phyloP scores from a whole-genome alignment of 179 eudicot genomes.

The Camellia oleifera region DNA sequence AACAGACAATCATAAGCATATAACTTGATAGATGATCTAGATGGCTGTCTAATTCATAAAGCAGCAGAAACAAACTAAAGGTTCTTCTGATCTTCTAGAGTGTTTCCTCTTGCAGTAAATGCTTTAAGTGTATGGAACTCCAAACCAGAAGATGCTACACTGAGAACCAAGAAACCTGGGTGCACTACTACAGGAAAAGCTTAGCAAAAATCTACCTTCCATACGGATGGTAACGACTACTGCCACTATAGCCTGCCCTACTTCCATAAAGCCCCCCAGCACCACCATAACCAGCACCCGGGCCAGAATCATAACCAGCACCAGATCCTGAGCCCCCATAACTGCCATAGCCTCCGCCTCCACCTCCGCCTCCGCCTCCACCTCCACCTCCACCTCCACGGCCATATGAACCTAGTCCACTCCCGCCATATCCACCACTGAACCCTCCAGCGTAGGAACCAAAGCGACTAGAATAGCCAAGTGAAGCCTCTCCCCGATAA shows the following conservation, averaged over 20 bases:
- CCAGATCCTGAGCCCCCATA: conserved; percentile 56
- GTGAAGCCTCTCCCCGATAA: conserved; percentile 54
- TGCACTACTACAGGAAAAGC: conserved; percentile 27
- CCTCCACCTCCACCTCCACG: conserved; percentile 34
- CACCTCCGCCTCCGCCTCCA: background rate
- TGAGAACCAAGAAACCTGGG: conserved; percentile 21
- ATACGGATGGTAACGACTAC: conserved; percentile 85
- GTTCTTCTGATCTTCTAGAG: conserved; percentile 33
- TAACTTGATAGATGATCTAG: conserved; percentile 16
- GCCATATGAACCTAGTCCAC: conserved; percentile 57
- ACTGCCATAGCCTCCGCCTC: conserved; percentile 37
- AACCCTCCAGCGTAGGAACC: conserved; percentile 59
- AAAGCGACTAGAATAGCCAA: conserved; percentile 67
- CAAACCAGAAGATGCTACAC: conserved; percentile 18
- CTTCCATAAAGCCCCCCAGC: conserved; percentile 65
- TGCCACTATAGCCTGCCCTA: conserved; percentile 83
- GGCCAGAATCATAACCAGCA: conserved; percentile 56
- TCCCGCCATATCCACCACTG: conserved; percentile 57
- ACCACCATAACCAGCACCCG: conserved; percentile 55
- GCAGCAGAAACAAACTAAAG: conserved; percentile 19
- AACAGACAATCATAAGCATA: conserved; percentile 4
- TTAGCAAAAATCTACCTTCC: conserved; percentile 49
- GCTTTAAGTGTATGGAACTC: conserved; percentile 20
- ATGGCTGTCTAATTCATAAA: conserved; percentile 12
- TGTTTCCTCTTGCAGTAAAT: conserved; percentile 28